Evolutionary conservation across 1,284 basidiomycete genomes (phyloP), one percentile per base, ranked within the genome.

Genomic region (Bothia castanella): DNA sequence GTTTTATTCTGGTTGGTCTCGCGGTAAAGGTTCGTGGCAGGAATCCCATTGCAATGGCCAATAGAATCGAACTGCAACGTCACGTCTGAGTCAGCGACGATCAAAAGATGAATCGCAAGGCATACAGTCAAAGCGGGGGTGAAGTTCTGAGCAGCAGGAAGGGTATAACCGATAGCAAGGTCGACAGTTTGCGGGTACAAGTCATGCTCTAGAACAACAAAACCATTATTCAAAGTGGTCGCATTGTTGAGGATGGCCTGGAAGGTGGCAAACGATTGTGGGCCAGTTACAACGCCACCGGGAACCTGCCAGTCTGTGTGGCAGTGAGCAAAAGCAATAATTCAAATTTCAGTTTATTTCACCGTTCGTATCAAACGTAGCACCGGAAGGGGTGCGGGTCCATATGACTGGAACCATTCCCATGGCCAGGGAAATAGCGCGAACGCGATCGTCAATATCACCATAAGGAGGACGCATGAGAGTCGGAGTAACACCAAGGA

Each of bases 191-290:
- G 81, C 61, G 88, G 76, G 66, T 83, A 94, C 41, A 95, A 73
- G 69, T 95, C 92, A 65, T 96, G 92, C 66, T 90, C 76, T 47
- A 98, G 78, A 40, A 96, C 92, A 64, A 94, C 85, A 76, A 96
- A 96, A 37, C 84, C 85, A 43, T 77, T 82, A 48, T 77, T 57
- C 34, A 89, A 61, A 14, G 61, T 60, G 3, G 79, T 72, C 0
- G 86, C 83, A 56, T 87, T 85, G 34, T 63, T 68, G 27, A 89
- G 75, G 60, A 89, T 85, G 25, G 61, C 60, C 58, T 87, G 61
- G 69, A 89, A 89, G 48, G 75, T 75, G 52, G 72, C 61, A 57
- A 77, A 78, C 20, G 82, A 80, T 34, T 78, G 67, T 44, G 61
- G 61, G 40, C 83, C 87, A 41, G 73, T 82, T 11, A 87, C 82